phyloP scores from a whole-genome alignment of 1,139 yeast genomes.

The Sugiyamaella paludigena region DNA sequence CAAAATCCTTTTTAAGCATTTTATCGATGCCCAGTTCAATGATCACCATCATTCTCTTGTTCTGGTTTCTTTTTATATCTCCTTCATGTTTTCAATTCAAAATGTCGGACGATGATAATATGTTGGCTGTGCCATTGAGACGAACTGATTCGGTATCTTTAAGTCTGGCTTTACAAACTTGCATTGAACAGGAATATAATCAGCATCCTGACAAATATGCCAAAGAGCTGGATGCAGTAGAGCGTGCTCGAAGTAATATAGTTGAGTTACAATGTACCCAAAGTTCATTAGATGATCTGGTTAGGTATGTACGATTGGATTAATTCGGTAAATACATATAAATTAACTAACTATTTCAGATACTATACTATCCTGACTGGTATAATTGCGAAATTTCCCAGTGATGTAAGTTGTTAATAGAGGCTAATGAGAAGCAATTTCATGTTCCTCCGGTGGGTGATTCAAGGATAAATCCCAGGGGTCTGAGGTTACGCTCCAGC shows the following conservation, averaged over 20 bases:
- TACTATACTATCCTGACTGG: conserved; percentile 40
- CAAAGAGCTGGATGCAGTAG: conserved; percentile 49
- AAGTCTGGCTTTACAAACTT: conserved; percentile 45
- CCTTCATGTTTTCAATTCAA: no score
- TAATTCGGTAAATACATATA: no score
- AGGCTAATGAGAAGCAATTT: neutral
- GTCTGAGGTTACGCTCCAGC: neutral
- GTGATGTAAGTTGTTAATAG: conserved; percentile 33
- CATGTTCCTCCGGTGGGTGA: no score
- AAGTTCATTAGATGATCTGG: conserved; percentile 28
- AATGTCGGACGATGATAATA: conserved; percentile 17
- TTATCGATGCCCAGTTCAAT: no score
- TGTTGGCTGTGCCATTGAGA: conserved; percentile 49
- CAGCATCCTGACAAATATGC: conserved; percentile 62
- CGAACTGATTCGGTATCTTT: conserved; percentile 50
- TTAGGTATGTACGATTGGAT: conserved; percentile 15
- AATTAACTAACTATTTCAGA: conserved; percentile 10
- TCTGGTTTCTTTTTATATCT: no score
- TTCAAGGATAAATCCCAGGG: no score
- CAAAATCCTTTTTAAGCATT: no score
- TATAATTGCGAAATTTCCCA: conserved; percentile 45
- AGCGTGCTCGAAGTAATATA: conserved; percentile 40
- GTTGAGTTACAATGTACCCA: conserved; percentile 35
- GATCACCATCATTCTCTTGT: no score
- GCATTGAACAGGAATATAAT: conserved; percentile 60